These are phyloP conservation scores for Hyphodiscus hymeniophilus DNA, from an alignment of 495 filamentous ascomycete genomes.

Conservation along the genomic window DNA sequence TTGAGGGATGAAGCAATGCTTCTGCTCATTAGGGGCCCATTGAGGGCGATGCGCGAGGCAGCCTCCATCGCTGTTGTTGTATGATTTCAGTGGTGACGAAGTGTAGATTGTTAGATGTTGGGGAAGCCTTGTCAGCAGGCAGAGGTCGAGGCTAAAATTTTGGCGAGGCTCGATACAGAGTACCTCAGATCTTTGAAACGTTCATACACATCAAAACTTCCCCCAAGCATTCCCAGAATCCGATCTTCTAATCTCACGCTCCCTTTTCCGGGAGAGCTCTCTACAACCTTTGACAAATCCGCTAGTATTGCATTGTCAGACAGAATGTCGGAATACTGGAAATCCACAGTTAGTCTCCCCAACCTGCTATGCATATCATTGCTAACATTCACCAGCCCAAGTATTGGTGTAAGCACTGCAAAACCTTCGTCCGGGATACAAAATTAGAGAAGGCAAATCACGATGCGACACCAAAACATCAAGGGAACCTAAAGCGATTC, in stretches of 20 bases:
- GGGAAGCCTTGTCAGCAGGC: background rate
- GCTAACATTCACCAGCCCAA: conserved; percentile 48
- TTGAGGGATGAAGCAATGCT: conserved; percentile 7
- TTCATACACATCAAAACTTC: too few relatives aligned
- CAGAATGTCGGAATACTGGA: conserved; percentile 96
- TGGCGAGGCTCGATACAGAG: background rate
- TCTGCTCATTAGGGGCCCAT: conserved; percentile 6
- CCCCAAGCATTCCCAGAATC: too few relatives aligned
- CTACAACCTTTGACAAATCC: too few relatives aligned
- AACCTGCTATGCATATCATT: background rate
- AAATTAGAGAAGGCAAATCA: conserved; percentile 83
- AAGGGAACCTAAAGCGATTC: conserved; percentile 81
- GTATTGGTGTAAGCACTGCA: conserved; percentile 98
- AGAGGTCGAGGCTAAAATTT: background rate
- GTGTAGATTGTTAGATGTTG: background rate
- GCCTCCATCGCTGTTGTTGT: conserved; percentile 16
- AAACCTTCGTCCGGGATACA: conserved; percentile 84
- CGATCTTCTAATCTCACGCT: too few relatives aligned
- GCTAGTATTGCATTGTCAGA: too few relatives aligned
- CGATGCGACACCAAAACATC: conserved; percentile 82
- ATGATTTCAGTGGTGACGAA: background rate
- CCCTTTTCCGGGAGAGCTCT: too few relatives aligned
- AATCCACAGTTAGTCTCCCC: conserved; percentile 63
- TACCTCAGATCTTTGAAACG: too few relatives aligned
- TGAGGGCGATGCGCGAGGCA: conserved; percentile 11